Evolutionary conservation across 192 early-diverging fungal species (phyloP).

Genomic region (Backusella sp.): DNA sequence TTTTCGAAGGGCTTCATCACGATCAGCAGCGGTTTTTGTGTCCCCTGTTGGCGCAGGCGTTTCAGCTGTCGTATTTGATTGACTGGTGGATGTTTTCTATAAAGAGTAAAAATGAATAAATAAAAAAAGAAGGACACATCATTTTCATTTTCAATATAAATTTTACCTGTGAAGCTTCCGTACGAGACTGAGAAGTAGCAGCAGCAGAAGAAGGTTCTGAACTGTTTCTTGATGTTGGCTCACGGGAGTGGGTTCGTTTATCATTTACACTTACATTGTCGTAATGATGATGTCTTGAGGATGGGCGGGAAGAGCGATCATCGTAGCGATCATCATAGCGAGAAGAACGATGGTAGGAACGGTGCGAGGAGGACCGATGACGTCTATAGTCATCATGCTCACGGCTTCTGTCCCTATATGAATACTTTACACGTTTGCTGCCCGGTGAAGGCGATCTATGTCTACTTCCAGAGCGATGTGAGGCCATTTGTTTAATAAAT

Average conservation of each 20-base stretch:
- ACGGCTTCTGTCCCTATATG: slow-evolving; percentile 37
- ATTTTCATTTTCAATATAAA: background rate
- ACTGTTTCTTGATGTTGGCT: slow-evolving; percentile 25
- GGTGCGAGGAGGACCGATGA: slow-evolving; percentile 24
- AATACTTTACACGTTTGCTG: slow-evolving; percentile 33
- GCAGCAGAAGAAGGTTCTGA: slow-evolving; percentile 10
- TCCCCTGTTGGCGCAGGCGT: slow-evolving; percentile 13
- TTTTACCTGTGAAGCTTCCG: background rate
- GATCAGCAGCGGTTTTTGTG: slow-evolving; percentile 36
- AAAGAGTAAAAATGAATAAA: background rate
- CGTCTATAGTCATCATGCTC: slow-evolving; percentile 43
- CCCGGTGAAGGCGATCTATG: slow-evolving; percentile 35
- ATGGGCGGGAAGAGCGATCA: background rate
- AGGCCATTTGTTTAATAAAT: slow-evolving; percentile 7
- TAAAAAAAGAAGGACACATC: background rate
- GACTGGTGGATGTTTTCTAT: background rate
- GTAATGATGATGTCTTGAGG: slow-evolving; percentile 10
- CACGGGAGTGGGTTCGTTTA: slow-evolving; percentile 22
- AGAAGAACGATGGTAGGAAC: slow-evolving; percentile 24
- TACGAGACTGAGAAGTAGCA: background rate
- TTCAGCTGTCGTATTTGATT: background rate
- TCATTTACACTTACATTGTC: slow-evolving; percentile 28
- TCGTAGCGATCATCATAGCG: slow-evolving; percentile 33
- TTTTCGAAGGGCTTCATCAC: slow-evolving; percentile 68
- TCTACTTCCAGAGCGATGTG: slow-evolving; percentile 26